phyloP scores from a whole-genome alignment of 148 eudicot genomes.

The Rhododendron ferrugineum region DNA sequence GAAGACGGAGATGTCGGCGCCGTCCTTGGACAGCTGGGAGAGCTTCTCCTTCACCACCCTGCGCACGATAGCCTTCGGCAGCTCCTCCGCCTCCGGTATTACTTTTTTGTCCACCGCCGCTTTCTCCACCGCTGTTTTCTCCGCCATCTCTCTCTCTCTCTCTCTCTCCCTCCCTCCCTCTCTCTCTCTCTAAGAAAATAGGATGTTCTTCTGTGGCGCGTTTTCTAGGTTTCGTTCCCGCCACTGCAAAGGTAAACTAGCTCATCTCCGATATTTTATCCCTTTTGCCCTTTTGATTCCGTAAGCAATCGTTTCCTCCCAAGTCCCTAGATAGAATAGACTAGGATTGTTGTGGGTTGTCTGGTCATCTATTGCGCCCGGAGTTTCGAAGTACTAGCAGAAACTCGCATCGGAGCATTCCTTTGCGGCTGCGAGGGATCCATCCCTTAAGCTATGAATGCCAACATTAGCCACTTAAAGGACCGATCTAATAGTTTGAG shows the following conservation, averaged over 20 bases:
- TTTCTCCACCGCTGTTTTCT: slow-evolving; percentile 17
- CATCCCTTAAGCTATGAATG: no score
- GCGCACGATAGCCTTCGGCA: slow-evolving; percentile 79
- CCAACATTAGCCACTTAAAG: no score
- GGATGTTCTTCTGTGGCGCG: background rate
- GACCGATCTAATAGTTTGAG: no score
- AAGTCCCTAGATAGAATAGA: no score
- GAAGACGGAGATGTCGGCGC: slow-evolving; percentile 52
- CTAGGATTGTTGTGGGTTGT: no score
- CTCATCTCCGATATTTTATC: no score
- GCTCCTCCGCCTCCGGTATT: slow-evolving; percentile 53
- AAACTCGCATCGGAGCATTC: no score
- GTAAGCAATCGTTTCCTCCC: no score
- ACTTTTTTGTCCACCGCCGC: slow-evolving; percentile 25
- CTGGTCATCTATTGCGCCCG: no score
- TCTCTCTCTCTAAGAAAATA: background rate
- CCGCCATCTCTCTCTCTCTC: slow-evolving; percentile 17
- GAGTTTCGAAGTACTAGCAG: no score
- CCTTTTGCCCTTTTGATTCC: no score
- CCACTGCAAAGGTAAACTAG: background rate
- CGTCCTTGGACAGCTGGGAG: slow-evolving; percentile 43
- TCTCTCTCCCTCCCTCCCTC: slow-evolving; percentile 12
- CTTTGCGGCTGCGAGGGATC: no score
- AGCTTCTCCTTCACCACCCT: slow-evolving; percentile 86
- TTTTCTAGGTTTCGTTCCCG: slow-evolving; percentile 13